Base-by-base conservation (phyloP, 495 filamentous ascomycete genomes). In the Trichoderma asperelloides region DNA sequence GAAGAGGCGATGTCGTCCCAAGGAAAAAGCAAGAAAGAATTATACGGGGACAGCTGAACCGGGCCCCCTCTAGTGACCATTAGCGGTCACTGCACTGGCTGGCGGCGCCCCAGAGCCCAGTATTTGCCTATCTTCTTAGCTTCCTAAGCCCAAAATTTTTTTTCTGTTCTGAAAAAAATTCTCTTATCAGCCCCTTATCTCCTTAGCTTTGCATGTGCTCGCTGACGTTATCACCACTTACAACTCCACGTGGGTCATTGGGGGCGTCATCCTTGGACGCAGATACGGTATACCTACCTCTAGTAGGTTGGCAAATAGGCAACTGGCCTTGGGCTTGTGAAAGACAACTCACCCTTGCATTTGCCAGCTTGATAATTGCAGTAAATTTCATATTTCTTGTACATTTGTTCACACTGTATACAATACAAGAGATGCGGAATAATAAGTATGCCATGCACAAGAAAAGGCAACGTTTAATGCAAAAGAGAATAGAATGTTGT, bases 171-270 rank as follows among this genome's bases (percentile, higher is more conserved):
- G 18, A 11, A 18, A 57, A 57, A 60, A 60, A 28, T 60, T 60
- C 55, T 60, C 55, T 60, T 60, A 60, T 60, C 55, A 60, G 55
- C 55, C 55, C 25, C 55, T 60, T 60, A 60, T 60, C 55, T 28
- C 18, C 6, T 25, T 28, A 30, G 55, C 23, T 25, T 55, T 16
- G 55, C 55, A 60, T 60, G 55, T 60, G 55, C 55, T 37, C 16
- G 55, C 55, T 60, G 55, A 60, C 55, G 55, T 60, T 60, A 60
- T 28, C 55, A 30, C 55, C 25, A 30, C 16, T 30, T 1, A 30
- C 55, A 15, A 28, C 25, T 60, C 55, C 55, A 60, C 55, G 55
- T 30, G 55, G 55, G 55, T 60, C 55, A 30, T 30, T 12, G 23
- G 23, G 25, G 16, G 55, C 55, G 28, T 60, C 55, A 30, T 60